Base-by-base conservation (phyloP, 345 rosid genomes). In the Noccaea caerulescens region DNA sequence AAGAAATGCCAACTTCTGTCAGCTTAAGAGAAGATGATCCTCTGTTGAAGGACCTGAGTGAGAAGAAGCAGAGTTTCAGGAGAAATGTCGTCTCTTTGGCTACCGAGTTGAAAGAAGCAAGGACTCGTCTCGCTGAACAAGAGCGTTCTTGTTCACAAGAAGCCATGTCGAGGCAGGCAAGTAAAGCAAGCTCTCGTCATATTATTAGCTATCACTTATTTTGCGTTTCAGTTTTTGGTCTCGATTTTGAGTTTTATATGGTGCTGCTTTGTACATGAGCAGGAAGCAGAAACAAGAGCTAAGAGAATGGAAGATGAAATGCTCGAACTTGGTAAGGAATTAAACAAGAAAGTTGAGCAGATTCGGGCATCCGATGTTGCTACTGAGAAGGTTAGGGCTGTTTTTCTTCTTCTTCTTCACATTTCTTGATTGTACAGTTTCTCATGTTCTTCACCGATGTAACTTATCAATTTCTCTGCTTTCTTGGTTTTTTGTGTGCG, bases 71-170 rank as follows among this genome's bases (percentile, higher is more conserved):
- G 58, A 85, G 79, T 75, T 93, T 93, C 63, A 76, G 90, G 72
- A 81, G 84, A 55, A 93, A 91, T 80, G 96, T 93, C 12, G 94
- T 84, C 42, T 93, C 94, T 12, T 79, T 93, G 13, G 98, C 96
- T 6, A 82, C 90, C 2, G 98, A 91, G 79, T 82, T 93, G 77
- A 91, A 86, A 76, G 90, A 85, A 55, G 93, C 80, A 2, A 88
- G 97, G 55, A 76, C 72, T 77, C 93, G 96, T 57, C 85, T 93
- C 57, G 81, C 86, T 1, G 80, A 83, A 37, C 86, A 89, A 46
- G 87, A 89, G 66, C 88, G 87, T 58, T 83, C 81, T 2, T 89
- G 84, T 80, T 86, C 82, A 25, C 81, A 82, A 72, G 98, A 93
- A 84, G 77, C 86, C 64, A 66, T 82, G 47, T 79, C 86, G 11